These are phyloP conservation scores for Vigna trinervia DNA, from an alignment of 306 rosid species.

Conservation along the genomic window DNA sequence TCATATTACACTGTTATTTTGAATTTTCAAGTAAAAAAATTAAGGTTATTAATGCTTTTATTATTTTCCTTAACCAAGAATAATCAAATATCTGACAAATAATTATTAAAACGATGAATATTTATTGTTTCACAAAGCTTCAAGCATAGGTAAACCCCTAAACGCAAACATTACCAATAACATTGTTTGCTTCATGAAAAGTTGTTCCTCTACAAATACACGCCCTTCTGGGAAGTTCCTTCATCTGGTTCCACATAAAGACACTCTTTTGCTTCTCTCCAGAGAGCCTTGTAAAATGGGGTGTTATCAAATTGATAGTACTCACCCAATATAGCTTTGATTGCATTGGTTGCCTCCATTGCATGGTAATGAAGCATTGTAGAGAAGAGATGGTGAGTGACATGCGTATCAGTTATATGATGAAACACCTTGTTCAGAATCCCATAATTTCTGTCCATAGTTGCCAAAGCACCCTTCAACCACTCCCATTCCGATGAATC, in stretches of 20 bases:
- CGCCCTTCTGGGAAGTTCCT: conserved; percentile 53
- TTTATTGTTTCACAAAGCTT: too few relatives aligned
- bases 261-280: conserved; percentile 89
- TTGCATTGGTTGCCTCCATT: conserved; percentile 74
- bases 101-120: too few relatives aligned
- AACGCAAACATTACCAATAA: not conserved
- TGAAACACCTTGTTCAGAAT: conserved; percentile 71
- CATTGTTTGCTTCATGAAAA: conserved; percentile 46
- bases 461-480: conserved; percentile 76
- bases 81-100: too few relatives aligned
- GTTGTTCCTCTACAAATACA: conserved; percentile 73
- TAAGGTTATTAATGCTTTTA: too few relatives aligned
- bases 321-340: conserved; percentile 54
- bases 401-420: conserved; percentile 75
- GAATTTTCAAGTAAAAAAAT: too few relatives aligned
- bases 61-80: too few relatives aligned
- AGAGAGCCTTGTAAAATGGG: conserved; percentile 71
- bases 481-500: conserved; percentile 86
- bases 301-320: conserved; percentile 72
- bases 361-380: conserved; percentile 85
- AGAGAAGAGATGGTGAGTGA: conserved; percentile 76
- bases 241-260: conserved; percentile 71
- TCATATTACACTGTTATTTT: too few relatives aligned
- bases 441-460: conserved; percentile 77
- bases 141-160: too few relatives aligned